phyloP scores from a whole-genome alignment of 148 eudicot genomes.

The Spergularia bocconei region DNA sequence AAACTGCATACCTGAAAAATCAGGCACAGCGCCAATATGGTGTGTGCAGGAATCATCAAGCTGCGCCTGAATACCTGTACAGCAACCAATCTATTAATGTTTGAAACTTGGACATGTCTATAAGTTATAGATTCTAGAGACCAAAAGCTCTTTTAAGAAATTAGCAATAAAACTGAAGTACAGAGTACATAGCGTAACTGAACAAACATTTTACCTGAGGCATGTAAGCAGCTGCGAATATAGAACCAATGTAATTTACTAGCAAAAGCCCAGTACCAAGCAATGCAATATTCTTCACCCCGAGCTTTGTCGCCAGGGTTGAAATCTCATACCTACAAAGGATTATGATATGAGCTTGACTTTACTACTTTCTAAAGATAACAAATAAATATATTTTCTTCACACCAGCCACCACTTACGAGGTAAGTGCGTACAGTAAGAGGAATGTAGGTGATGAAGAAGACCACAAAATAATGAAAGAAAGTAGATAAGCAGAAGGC shows the following conservation, averaged over 20 bases:
- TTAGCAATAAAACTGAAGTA: background rate
- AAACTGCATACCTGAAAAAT: conserved; percentile 64
- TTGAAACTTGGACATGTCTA: background rate
- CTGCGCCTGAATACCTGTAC: conserved; percentile 74
- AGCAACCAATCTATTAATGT: conserved; percentile 18
- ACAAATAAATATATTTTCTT: background rate
- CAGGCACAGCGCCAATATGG: conserved; percentile 61
- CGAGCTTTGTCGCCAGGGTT: conserved; percentile 93
- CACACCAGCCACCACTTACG: conserved; percentile 6
- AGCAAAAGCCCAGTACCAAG: conserved; percentile 93
- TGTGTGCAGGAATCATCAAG: conserved; percentile 89
- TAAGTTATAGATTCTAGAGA: background rate
- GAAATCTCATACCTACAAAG: conserved; percentile 77
- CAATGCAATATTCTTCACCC: conserved; percentile 88
- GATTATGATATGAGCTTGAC: background rate
- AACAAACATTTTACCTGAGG: conserved; percentile 57
- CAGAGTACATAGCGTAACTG: background rate
- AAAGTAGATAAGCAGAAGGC: conserved; percentile 16
- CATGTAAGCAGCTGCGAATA: conserved; percentile 63
- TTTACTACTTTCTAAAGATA: background rate
- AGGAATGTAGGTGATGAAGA: background rate
- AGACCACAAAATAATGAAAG: background rate
- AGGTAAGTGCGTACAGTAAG: background rate
- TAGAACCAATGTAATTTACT: conserved; percentile 75
- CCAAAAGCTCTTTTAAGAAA: background rate